Base-by-base conservation (phyloP, 129 eudicot species). In the Lactuca sativa region DNA sequence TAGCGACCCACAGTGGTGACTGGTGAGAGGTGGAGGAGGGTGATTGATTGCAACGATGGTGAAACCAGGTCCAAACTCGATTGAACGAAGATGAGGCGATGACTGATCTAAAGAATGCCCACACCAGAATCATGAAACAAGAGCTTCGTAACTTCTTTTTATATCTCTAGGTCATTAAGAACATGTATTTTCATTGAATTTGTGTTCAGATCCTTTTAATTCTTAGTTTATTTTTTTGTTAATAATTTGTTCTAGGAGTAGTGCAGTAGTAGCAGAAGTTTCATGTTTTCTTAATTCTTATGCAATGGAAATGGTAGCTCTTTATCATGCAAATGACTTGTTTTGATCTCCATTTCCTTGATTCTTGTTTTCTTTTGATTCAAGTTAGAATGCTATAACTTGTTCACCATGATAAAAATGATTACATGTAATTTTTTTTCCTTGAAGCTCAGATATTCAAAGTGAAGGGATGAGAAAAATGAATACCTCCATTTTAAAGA, bases 71-170 rank as follows among this genome's bases (percentile, higher is more conserved):
- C n/a, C n/a, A n/a, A n/a, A n/a, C n/a, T n/a, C n/a, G n/a, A n/a
- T n/a, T n/a, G n/a, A n/a, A n/a, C n/a, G n/a, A n/a, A n/a, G n/a
- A n/a, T n/a, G n/a, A n/a, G n/a, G n/a, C n/a, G n/a, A n/a, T n/a
- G n/a, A n/a, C n/a, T n/a, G 82, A 43, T 49, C 15, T 86, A 78
- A 82, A 77, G 81, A 64, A 82, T 81, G 85, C 75, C 80, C 3
- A 66, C 85, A 0, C 82, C 83, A 0, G n/a, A 81, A 9, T 75
- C 81, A 5, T 87, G 75, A 77, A 15, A 57, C 59, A 9, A 21
- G 33, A 13, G 51, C 32, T n/a, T 57, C 21, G 21, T 21, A 13
- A 36, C 32, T n/a, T 57, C 21, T 0, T 21, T 18, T 14, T 5
- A 33, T 33, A n/a, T 14, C 44, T 21, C 25, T 71, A 53, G 44